These are phyloP conservation scores for Penicillium sp. DNA, from an alignment of 2,329 filamentous ascomycete genomes.

Conservation along the genomic window DNA sequence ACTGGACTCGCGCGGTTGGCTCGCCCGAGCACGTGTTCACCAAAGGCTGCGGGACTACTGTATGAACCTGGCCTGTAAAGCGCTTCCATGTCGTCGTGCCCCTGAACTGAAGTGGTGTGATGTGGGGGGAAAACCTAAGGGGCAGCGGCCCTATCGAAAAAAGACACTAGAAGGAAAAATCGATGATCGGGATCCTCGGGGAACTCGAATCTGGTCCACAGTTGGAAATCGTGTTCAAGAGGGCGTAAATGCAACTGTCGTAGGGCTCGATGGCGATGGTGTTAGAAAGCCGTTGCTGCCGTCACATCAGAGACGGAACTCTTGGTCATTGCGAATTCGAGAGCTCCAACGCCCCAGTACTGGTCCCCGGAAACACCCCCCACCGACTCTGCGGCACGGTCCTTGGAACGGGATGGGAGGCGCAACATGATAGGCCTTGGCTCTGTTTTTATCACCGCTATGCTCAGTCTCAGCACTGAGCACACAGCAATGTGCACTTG, in stretches of 20 bases:
- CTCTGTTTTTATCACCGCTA: not conserved
- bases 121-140: slow-evolving; percentile 5
- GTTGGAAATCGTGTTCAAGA: not conserved
- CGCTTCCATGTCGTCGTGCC: slow-evolving; percentile 1
- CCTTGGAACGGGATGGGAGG: slow-evolving; percentile 8
- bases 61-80: not conserved
- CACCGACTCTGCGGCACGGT: slow-evolving; percentile 6
- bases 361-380: not conserved
- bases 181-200: not conserved
- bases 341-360: slow-evolving; percentile 2
- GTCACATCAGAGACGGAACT: not conserved
- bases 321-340: not conserved
- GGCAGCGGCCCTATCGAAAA: slow-evolving; percentile 2
- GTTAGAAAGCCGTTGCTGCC: not conserved
- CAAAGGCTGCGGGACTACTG: slow-evolving; percentile 21
- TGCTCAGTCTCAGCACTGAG: not conserved
- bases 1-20: not conserved
- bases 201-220: not conserved
- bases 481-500: not conserved
- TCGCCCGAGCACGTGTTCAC: slow-evolving; percentile 24
- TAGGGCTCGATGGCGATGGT: not conserved
- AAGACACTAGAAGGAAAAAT: not conserved
- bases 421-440: slow-evolving; percentile 11
- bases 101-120: slow-evolving; percentile 8
- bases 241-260: not conserved